These are phyloP conservation scores for Drosera capensis DNA, from an alignment of 148 eudicot species.

Conservation along the genomic window DNA sequence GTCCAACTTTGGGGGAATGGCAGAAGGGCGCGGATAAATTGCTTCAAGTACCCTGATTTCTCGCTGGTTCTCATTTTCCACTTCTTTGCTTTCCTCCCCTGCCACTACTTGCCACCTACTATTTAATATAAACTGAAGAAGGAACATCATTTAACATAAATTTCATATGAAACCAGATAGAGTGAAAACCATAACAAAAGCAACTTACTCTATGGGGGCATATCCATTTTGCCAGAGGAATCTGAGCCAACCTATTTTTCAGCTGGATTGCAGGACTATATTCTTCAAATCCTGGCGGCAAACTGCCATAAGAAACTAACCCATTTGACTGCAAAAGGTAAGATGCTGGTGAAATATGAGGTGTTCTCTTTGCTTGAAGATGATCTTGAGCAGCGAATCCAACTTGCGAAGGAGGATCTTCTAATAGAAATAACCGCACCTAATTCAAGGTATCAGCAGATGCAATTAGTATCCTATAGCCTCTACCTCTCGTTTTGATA, in stretches of 20 bases:
- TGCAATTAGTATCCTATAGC: too few relatives aligned
- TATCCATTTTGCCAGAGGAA: conserved; percentile 50
- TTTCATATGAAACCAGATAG: neutral
- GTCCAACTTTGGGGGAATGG: conserved; percentile 63
- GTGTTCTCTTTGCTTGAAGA: conserved; percentile 45
- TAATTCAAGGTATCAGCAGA: too few relatives aligned
- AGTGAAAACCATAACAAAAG: neutral
- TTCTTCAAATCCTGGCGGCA: conserved; percentile 83
- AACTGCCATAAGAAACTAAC: conserved; percentile 30
- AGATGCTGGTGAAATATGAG: too few relatives aligned
- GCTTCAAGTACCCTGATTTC: conserved; percentile 74
- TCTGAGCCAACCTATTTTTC: conserved; percentile 40
- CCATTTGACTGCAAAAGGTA: conserved; percentile 19
- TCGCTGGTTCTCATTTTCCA: conserved; percentile 37
- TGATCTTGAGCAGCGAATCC: conserved; percentile 55
- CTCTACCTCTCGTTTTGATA: too few relatives aligned
- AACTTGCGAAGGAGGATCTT: conserved; percentile 64
- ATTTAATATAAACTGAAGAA: conserved; percentile 44
- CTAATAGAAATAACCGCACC: conserved; percentile 70
- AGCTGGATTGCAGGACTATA: conserved; percentile 33
- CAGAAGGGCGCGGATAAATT: conserved; percentile 63
- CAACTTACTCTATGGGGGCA: conserved; percentile 55
- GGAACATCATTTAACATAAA: conserved; percentile 4
- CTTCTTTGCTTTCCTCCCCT: conserved; percentile 65
- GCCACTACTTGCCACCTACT: conserved; percentile 54